These are phyloP conservation scores for Arthrobotrys entomopaga DNA, from an alignment of 2,329 filamentous ascomycete genomes.

Conservation along the genomic window DNA sequence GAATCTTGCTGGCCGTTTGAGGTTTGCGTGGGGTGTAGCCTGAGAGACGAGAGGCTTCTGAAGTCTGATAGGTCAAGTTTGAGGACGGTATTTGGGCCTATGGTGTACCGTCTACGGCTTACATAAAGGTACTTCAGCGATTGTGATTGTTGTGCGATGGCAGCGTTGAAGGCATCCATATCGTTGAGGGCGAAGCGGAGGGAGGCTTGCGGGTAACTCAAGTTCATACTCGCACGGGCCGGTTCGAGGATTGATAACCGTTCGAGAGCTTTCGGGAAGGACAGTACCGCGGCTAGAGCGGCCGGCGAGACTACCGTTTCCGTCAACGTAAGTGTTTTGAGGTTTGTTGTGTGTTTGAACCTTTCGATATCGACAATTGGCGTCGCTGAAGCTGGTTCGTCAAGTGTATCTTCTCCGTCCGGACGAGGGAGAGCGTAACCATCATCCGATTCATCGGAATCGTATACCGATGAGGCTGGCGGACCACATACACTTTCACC, in stretches of 20 bases:
- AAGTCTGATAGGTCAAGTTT: neutral
- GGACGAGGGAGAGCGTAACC: too few species aligned
- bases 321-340: constrained; percentile 9
- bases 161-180: neutral
- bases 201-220: neutral
- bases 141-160: constrained; percentile 2
- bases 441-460: too few species aligned
- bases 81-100: neutral
- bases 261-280: constrained; percentile 16
- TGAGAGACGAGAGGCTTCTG: constrained; percentile 3
- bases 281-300: neutral
- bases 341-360: constrained; percentile 3
- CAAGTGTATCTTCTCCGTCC: neutral
- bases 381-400: neutral
- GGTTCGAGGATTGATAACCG: constrained; percentile 1
- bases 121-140: neutral
- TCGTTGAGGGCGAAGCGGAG: neutral
- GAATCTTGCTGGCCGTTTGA: neutral
- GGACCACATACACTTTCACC: neutral
- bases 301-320: neutral
- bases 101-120: neutral
- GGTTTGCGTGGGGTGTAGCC: neutral
- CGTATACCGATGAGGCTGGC: neutral
- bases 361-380: neutral
- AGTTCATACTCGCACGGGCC: neutral